Evolutionary conservation across 768 basidiomycete species (phyloP).

Genomic region (Infundibulicybe gibba): DNA sequence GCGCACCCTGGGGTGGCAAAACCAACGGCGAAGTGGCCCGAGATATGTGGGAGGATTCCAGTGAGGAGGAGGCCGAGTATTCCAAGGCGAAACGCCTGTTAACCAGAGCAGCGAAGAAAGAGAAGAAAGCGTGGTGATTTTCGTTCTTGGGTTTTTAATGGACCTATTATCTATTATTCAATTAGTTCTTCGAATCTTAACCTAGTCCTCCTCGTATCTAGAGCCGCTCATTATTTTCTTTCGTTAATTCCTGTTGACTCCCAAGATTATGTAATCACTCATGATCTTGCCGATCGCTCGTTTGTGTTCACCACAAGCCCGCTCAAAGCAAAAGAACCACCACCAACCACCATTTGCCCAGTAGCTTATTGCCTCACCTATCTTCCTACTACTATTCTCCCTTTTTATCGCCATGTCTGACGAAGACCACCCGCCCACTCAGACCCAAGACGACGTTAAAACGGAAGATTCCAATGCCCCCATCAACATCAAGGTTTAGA

Average conservation of each 20-base stretch:
- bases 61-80: conserved; percentile 74
- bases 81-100: conserved; percentile 51
- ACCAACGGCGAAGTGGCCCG: conserved; percentile 8
- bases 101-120: conserved; percentile 37
- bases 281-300: too few relatives aligned
- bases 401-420: conserved; percentile 46
- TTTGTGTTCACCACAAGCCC: too few relatives aligned
- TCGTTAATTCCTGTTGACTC: too few relatives aligned
- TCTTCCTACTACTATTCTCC: too few relatives aligned
- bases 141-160: conserved; percentile 1
- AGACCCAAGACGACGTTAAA: conserved; percentile 44
- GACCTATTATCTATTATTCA: conserved; percentile 9
- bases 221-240: too few relatives aligned
- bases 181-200: background rate
- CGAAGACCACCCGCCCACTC: conserved; percentile 31
- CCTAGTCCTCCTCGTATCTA: background rate
- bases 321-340: too few relatives aligned
- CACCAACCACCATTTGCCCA: too few relatives aligned
- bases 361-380: too few relatives aligned
- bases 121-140: conserved; percentile 20
- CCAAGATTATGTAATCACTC: too few relatives aligned
- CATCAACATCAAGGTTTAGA: conserved; percentile 76
- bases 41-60: conserved; percentile 72
- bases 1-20: conserved; percentile 12
- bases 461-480: conserved; percentile 55